These are phyloP conservation scores for Mollisiaceae sp. DNA, from an alignment of 2,329 filamentous ascomycete species.

Conservation along the genomic window DNA sequence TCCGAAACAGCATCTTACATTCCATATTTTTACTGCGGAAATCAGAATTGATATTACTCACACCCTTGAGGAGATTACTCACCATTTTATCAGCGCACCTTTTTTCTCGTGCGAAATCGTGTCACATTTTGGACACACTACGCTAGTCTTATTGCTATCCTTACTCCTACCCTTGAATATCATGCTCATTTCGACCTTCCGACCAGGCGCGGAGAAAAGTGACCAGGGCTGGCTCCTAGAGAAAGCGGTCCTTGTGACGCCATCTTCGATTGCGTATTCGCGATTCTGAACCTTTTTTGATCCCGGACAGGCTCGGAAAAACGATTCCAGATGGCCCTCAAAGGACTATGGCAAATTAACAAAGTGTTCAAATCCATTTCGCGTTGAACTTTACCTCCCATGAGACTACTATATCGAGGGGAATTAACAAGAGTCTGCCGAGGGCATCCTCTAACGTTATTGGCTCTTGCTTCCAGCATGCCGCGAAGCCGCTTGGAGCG, in stretches of 20 bases:
- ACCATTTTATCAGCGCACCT: constrained; percentile 14
- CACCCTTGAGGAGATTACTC: neutral
- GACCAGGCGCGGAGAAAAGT: constrained; percentile 11
- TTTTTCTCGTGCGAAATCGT: constrained; percentile 16
- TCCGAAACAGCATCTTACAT: constrained; percentile 21
- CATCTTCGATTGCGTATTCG: constrained; percentile 18
- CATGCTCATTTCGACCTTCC: constrained; percentile 19
- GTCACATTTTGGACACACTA: constrained; percentile 15
- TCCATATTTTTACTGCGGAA: constrained; percentile 7
- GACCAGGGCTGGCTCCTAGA: constrained; percentile 7
- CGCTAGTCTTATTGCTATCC: constrained; percentile 3
- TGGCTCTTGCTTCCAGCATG: constrained; percentile 17
- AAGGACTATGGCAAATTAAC: neutral
- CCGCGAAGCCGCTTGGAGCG: constrained; percentile 9
- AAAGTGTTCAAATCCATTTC: neutral
- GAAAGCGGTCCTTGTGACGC: neutral
- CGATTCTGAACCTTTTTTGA: constrained; percentile 15
- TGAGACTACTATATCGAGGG: constrained; percentile 13
- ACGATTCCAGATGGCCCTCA: neutral
- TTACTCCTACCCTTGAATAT: constrained; percentile 16
- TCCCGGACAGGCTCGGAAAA: constrained; percentile 12
- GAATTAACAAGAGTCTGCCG: constrained; percentile 8
- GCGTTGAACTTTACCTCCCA: constrained; percentile 11
- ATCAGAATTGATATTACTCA: neutral
- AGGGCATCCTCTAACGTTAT: constrained; percentile 17